These are phyloP conservation scores for Aspergillus heteromorphus DNA, from an alignment of 495 filamentous ascomycete genomes.

Conservation along the genomic window DNA sequence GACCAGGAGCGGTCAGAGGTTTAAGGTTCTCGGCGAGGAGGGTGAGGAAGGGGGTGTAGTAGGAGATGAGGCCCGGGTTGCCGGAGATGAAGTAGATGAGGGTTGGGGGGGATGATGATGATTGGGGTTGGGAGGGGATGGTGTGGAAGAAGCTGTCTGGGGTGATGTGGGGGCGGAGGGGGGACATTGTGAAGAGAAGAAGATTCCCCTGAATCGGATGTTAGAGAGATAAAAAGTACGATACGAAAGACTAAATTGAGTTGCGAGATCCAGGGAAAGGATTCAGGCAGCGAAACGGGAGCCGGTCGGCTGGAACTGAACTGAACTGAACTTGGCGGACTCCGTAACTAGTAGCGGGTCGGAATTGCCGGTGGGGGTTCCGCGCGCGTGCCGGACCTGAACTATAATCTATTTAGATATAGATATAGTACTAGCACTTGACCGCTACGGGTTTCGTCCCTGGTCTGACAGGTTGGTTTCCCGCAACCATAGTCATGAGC, in stretches of 20 bases:
- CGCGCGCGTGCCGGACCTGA: neutral
- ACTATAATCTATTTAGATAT: neutral
- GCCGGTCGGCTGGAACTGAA: too few species aligned
- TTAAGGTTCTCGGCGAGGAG: slow-evolving; percentile 30
- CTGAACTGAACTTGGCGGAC: too few species aligned
- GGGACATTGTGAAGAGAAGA: neutral
- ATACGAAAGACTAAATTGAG: neutral
- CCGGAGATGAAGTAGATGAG: slow-evolving; percentile 71
- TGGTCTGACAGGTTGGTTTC: too few species aligned
- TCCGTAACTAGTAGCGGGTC: too few species aligned
- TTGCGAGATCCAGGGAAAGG: neutral
- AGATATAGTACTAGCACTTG: too few species aligned
- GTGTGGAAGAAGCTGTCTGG: slow-evolving; percentile 28
- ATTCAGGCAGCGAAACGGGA: too few species aligned
- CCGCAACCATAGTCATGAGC: too few species aligned
- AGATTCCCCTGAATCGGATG: too few species aligned
- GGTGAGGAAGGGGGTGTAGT: slow-evolving; percentile 71
- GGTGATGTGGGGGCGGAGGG: slow-evolving; percentile 22
- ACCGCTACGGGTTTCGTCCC: too few species aligned
- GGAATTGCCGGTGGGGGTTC: neutral
- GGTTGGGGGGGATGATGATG: slow-evolving; percentile 8
- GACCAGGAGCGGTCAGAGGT: too few species aligned
- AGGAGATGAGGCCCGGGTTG: slow-evolving; percentile 79
- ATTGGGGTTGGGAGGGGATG: slow-evolving; percentile 10
- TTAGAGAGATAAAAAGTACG: too few species aligned